Conservation (phyloP, 2,329 filamentous ascomycete genomes). For the Colletotrichum camelliae region DNA sequence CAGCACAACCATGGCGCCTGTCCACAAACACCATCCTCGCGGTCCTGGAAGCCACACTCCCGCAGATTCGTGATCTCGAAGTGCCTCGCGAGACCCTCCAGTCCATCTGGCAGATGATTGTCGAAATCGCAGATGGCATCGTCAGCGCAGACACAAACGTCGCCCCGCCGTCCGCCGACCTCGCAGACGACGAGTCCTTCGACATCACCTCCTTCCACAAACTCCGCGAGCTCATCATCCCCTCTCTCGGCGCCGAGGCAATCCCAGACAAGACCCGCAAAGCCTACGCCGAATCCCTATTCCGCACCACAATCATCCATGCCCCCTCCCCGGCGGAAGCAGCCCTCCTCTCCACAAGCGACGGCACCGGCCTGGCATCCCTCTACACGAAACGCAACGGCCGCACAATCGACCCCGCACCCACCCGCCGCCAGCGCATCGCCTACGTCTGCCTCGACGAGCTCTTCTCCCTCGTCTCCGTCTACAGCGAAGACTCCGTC, state of each 20-base stretch:
- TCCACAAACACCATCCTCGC: conserved; percentile 75
- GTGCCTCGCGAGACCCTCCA: conserved; percentile 52
- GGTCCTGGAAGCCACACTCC: conserved; percentile 70
- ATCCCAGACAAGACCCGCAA: conserved; percentile 72
- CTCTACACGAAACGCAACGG: conserved; percentile 73
- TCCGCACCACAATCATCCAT: conserved; percentile 84
- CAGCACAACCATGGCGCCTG: conserved; percentile 77
- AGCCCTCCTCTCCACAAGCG: conserved; percentile 57
- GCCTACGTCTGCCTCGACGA: conserved; percentile 82
- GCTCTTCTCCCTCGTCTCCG: conserved; percentile 71
- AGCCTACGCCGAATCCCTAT: conserved; percentile 77
- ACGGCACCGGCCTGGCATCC: conserved; percentile 58
- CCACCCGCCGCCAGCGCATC: conserved; percentile 73
- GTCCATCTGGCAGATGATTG: conserved; percentile 73
- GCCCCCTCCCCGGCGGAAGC: conserved; percentile 59
- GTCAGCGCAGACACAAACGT: conserved; percentile 65
- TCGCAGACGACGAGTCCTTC: conserved; percentile 76
- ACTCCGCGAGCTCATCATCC: conserved; percentile 75
- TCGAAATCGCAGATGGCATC: conserved; percentile 71
- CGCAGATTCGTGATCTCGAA: conserved; percentile 58
- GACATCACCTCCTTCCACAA: conserved; percentile 78
- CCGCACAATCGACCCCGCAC: conserved; percentile 71
- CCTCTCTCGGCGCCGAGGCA: conserved; percentile 68
- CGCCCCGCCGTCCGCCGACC: conserved; percentile 48
- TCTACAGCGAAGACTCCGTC: conserved; percentile 46